Conservation (phyloP, 2,329 filamentous ascomycete species). For the Elsinoe batatas region DNA sequence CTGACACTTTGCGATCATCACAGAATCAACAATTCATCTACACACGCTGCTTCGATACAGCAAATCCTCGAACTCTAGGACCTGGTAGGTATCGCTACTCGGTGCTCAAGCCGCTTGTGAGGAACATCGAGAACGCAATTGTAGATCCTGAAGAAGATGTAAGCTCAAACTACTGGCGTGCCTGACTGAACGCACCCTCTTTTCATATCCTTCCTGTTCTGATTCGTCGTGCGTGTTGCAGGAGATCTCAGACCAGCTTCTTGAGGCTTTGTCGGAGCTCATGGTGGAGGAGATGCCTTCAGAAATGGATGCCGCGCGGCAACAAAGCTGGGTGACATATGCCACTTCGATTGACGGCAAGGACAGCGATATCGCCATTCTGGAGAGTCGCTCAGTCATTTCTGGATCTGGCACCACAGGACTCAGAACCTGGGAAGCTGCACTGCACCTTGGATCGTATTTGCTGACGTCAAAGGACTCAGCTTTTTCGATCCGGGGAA, state of each 20-base stretch:
- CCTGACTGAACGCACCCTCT: constrained; percentile 13
- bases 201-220: constrained; percentile 20
- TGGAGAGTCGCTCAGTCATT: constrained; percentile 60
- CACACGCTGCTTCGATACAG: constrained; percentile 53
- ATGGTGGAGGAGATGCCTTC: constrained; percentile 55
- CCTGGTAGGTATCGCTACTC: constrained; percentile 60
- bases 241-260: constrained; percentile 77
- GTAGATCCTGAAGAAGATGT: constrained; percentile 81
- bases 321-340: constrained; percentile 69
- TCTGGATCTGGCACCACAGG: constrained; percentile 65
- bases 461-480: constrained; percentile 40
- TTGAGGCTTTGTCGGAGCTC: constrained; percentile 56
- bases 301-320: constrained; percentile 56
- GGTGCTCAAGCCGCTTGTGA: constrained; percentile 63
- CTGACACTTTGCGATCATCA: constrained; percentile 47
- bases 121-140: constrained; percentile 62
- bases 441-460: constrained; percentile 61
- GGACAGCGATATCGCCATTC: constrained; percentile 44
- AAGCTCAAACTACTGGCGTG: constrained; percentile 34
- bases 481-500: constrained; percentile 38
- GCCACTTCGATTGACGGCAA: constrained; percentile 14
- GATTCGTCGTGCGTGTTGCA: constrained; percentile 31
- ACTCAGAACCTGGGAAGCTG: constrained; percentile 71
- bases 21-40: constrained; percentile 59
- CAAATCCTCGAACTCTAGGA: constrained; percentile 47